phyloP scores from a whole-genome alignment of 768 basidiomycete genomes.

The Agrocybe chaxingu region DNA sequence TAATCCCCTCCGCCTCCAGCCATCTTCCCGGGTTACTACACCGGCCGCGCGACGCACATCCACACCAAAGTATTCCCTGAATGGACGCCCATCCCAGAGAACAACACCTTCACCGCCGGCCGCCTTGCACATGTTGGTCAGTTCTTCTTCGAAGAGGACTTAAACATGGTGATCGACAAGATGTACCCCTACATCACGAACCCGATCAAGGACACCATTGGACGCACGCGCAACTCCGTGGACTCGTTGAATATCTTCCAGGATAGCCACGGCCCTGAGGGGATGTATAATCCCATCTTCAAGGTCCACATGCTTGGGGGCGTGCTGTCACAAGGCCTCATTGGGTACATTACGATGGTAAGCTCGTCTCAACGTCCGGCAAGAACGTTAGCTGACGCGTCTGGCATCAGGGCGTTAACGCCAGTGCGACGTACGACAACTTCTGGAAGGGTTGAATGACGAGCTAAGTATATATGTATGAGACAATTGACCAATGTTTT shows the following conservation, averaged over 20 bases:
- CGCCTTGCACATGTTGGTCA: constrained; percentile 47
- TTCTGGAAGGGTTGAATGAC: constrained; percentile 28
- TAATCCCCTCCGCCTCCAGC: constrained; percentile 22
- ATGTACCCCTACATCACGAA: constrained; percentile 53
- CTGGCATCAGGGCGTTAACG: constrained; percentile 33
- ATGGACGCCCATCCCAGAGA: constrained; percentile 38
- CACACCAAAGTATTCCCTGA: constrained; percentile 53
- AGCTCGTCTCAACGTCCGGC: background rate
- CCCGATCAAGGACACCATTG: constrained; percentile 42
- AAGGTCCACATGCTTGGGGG: constrained; percentile 47
- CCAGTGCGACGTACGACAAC: constrained; percentile 35
- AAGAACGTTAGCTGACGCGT: background rate
- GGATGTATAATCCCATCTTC: constrained; percentile 51
- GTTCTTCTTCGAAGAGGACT: constrained; percentile 56
- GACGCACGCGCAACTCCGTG: constrained; percentile 50
- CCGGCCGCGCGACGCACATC: constrained; percentile 52
- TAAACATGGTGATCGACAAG: constrained; percentile 47
- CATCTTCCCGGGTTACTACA: constrained; percentile 57
- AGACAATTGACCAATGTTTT: too few relatives aligned
- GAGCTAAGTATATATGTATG: background rate
- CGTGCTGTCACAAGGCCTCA: constrained; percentile 45
- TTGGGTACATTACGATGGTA: constrained; percentile 58
- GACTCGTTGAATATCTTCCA: constrained; percentile 55
- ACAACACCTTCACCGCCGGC: constrained; percentile 43
- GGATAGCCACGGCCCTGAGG: constrained; percentile 45